These are phyloP conservation scores for Wickerhamomyces sp. DNA, from an alignment of 1,139 yeast species.

Conservation along the genomic window DNA sequence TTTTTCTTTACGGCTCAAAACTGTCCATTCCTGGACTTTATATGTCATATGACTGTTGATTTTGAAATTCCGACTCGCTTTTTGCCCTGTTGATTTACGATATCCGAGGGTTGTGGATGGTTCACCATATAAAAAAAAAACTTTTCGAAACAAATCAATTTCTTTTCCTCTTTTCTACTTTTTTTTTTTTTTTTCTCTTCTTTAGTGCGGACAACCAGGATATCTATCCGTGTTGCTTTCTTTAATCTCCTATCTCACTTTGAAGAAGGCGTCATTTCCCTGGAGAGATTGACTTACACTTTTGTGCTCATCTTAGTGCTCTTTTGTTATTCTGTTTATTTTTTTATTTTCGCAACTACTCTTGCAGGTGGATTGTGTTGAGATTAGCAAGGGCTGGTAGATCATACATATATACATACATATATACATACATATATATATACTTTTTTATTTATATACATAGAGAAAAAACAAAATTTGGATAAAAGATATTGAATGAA, in stretches of 20 bases:
- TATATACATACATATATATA: no score
- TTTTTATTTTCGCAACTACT: constrained; percentile 25
- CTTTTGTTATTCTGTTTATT: constrained; percentile 33
- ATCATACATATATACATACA: constrained; percentile 45
- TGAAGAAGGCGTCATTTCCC: constrained; percentile 58
- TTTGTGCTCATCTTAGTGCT: constrained; percentile 59
- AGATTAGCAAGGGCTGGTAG: constrained; percentile 55
- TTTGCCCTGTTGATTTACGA: no score
- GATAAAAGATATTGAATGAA: no score
- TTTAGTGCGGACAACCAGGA: constrained; percentile 65
- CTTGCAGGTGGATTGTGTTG: constrained; percentile 32
- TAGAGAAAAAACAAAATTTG: not conserved
- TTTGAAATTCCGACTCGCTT: no score
- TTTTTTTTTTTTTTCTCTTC: constrained; percentile 12
- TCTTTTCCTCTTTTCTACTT: constrained; percentile 7
- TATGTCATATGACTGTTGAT: no score
- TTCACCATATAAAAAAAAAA: no score
- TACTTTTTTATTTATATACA: not conserved
- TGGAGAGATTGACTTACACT: constrained; percentile 47
- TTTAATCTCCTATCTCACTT: constrained; percentile 31
- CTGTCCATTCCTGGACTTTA: no score
- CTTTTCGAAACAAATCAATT: constrained; percentile 1
- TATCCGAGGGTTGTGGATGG: no score
- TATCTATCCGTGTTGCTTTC: constrained; percentile 62
- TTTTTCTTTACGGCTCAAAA: no score